phyloP scores from a whole-genome alignment of 2,329 filamentous ascomycete genomes.

The Drechslera avenae region DNA sequence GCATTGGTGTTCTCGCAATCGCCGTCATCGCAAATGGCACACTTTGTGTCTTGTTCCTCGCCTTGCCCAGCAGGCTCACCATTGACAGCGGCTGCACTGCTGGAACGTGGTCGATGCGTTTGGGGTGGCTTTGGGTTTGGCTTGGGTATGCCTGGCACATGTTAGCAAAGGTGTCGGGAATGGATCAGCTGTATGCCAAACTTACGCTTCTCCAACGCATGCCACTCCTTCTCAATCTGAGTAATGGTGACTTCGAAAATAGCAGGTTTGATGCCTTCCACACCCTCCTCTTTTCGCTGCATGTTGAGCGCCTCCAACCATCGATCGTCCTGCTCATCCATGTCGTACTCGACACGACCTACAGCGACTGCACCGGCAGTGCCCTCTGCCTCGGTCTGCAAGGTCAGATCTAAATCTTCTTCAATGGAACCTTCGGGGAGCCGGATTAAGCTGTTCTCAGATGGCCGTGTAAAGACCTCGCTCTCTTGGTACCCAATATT shows the following conservation, averaged over 20 bases:
- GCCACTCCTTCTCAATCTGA: constrained; percentile 99
- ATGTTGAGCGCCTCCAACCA: constrained; percentile 88
- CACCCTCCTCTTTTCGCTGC: constrained; percentile 72
- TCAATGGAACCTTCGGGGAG: constrained; percentile 66
- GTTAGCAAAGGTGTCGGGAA: constrained; percentile 8
- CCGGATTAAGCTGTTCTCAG: constrained; percentile 69
- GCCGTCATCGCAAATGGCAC: constrained; percentile 97
- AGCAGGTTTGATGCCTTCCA: constrained; percentile 86
- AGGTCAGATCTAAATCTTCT: constrained; percentile 64
- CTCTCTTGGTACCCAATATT: constrained; percentile 96
- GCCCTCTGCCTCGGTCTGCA: constrained; percentile 65
- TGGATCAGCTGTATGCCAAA: neutral
- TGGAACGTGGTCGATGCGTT: constrained; percentile 89
- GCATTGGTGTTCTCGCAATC: constrained; percentile 99
- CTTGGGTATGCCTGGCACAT: constrained; percentile 73
- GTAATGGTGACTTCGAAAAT: constrained; percentile 98
- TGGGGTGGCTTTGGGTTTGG: constrained; percentile 95
- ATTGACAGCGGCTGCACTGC: constrained; percentile 92
- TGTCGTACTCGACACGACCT: constrained; percentile 94
- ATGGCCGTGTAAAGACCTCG: constrained; percentile 79
- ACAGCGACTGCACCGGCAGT: constrained; percentile 59
- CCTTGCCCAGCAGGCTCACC: constrained; percentile 80
- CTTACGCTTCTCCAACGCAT: constrained; percentile 84
- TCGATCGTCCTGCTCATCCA: constrained; percentile 98
- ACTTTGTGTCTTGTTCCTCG: constrained; percentile 96